These are phyloP conservation scores for Penicillium crustosum DNA, from an alignment of 2,329 filamentous ascomycete species.

Conservation along the genomic window DNA sequence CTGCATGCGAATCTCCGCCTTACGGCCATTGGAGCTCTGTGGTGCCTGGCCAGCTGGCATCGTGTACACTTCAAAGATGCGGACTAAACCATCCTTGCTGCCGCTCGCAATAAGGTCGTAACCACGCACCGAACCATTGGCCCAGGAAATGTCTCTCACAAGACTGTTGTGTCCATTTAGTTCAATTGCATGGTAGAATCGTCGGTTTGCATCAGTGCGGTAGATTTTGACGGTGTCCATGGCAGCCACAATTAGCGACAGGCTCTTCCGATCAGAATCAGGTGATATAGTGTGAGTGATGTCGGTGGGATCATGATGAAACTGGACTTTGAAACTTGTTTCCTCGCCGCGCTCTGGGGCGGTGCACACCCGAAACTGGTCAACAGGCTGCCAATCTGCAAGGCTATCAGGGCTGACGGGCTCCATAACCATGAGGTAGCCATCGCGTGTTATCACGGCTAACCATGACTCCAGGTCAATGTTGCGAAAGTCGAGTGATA, in stretches of 20 bases:
- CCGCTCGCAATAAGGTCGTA: constrained; percentile 90
- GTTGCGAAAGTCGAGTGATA: constrained; percentile 83
- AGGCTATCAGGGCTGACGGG: constrained; percentile 82
- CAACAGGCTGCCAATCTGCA: constrained; percentile 71
- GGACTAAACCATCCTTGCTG: constrained; percentile 84
- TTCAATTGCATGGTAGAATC: constrained; percentile 82
- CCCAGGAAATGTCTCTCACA: constrained; percentile 88
- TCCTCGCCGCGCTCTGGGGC: constrained; percentile 77
- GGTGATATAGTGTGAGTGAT: constrained; percentile 76
- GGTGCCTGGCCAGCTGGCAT: constrained; percentile 28
- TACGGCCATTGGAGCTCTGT: constrained; percentile 30
- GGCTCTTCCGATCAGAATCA: constrained; percentile 74
- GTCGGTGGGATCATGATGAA: constrained; percentile 75
- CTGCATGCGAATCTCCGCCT: constrained; percentile 25
- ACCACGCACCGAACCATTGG: constrained; percentile 83
- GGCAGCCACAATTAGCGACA: constrained; percentile 80
- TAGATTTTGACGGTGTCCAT: constrained; percentile 84
- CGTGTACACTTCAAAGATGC: constrained; percentile 72
- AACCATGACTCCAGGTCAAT: constrained; percentile 81
- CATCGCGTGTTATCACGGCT: constrained; percentile 80
- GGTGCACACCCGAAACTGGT: constrained; percentile 71
- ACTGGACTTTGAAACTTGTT: constrained; percentile 79
- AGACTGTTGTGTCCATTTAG: constrained; percentile 71
- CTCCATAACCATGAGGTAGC: constrained; percentile 76
- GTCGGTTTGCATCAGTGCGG: constrained; percentile 69